Evolutionary conservation across 345 rosid species (phyloP).

Genomic region (Eucalyptus pumila): DNA sequence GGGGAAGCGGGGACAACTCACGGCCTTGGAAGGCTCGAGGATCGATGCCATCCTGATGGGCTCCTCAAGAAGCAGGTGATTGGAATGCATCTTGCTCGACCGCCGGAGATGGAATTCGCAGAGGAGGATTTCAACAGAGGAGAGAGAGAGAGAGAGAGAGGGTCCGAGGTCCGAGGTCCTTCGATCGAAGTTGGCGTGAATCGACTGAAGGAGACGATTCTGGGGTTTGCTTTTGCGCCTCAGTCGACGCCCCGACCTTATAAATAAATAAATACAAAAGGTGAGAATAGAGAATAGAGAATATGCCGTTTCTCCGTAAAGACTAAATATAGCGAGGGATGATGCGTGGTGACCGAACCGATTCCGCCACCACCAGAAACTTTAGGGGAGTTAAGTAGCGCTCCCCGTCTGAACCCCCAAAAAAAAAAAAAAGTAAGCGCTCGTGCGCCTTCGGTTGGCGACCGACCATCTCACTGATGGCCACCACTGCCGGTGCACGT

Average conservation of each 20-base stretch:
- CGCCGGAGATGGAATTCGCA: background rate
- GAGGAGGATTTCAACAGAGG: background rate
- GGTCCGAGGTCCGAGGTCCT: background rate
- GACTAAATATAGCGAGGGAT: background rate
- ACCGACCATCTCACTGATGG: background rate
- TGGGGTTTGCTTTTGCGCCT: background rate
- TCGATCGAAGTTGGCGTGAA: background rate
- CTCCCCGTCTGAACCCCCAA: background rate
- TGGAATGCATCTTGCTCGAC: conserved; percentile 68
- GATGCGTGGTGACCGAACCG: background rate
- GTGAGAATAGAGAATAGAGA: background rate
- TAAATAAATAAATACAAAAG: background rate
- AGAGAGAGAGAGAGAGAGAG: background rate
- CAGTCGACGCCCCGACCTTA: background rate
- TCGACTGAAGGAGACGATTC: background rate
- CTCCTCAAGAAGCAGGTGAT: conserved; percentile 93
- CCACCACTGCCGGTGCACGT: background rate
- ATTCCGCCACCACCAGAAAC: background rate
- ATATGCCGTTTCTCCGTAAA: background rate
- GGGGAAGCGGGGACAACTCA: conserved; percentile 5
- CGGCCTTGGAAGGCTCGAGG: conserved; percentile 93
- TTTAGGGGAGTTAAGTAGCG: background rate
- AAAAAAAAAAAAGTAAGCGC: background rate
- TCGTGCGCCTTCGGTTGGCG: background rate
- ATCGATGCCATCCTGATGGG: conserved; percentile 98